These are phyloP conservation scores for Guyanaporus albipodus DNA, from an alignment of 768 basidiomycete genomes.

Conservation along the genomic window DNA sequence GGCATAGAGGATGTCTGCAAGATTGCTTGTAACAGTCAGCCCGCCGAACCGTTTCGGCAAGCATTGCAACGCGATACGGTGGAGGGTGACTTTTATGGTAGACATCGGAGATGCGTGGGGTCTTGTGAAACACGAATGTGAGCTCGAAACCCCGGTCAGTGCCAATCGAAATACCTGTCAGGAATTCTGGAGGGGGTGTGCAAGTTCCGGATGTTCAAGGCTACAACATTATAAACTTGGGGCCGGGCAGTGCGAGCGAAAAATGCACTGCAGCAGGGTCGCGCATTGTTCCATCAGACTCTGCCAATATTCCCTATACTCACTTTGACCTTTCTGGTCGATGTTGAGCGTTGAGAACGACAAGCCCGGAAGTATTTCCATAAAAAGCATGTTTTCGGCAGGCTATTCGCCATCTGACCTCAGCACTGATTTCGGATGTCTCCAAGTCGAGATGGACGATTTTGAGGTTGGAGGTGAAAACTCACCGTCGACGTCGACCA, in stretches of 20 bases:
- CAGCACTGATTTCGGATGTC: slow-evolving; percentile 3
- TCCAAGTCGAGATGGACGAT: slow-evolving; percentile 30
- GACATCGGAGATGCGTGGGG: not conserved
- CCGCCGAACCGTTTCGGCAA: not conserved
- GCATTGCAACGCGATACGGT: not conserved
- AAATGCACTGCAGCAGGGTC: too few species aligned
- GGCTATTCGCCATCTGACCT: slow-evolving; percentile 1
- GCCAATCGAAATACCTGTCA: too few species aligned
- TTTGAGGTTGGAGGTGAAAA: slow-evolving; percentile 30
- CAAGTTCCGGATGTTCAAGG: too few species aligned
- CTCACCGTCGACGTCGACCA: slow-evolving; percentile 29
- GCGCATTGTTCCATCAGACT: too few species aligned
- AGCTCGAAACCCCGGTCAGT: not conserved
- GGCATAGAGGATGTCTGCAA: not conserved
- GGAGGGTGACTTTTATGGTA: not conserved
- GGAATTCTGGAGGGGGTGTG: too few species aligned
- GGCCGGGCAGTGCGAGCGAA: too few species aligned
- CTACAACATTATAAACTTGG: too few species aligned
- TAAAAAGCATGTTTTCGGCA: slow-evolving; percentile 9
- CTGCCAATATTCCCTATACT: too few species aligned
- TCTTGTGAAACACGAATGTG: not conserved
- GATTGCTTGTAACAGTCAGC: not conserved
- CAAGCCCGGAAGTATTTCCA: too few species aligned
- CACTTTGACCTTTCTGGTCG: too few species aligned
- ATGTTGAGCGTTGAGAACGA: too few species aligned